Percentiles rank a stretch among this genome's conserved stretches.
Evolutionary conservation across 331 rosid species (phyloP).

Genomic region (Acacia concinna): DNA sequence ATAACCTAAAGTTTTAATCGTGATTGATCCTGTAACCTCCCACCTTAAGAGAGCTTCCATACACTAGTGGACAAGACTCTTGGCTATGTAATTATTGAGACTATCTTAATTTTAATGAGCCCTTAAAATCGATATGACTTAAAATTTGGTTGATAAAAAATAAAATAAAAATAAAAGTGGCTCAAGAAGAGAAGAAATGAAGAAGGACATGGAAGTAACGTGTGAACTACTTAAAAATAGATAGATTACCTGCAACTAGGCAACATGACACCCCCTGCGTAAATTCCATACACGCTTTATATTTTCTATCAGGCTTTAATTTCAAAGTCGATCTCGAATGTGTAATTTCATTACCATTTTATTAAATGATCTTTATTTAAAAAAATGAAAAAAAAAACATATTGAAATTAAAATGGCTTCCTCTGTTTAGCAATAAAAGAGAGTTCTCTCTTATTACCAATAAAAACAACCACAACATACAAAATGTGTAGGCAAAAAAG

Average conservation of each 20-base stretch:
- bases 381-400: neutral
- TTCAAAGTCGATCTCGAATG: neutral
- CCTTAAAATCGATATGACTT: neutral
- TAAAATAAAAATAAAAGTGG: neutral
- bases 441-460: neutral
- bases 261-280: slow-evolving; percentile 11
- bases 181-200: neutral
- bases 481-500: neutral
- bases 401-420: neutral
- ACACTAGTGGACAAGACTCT: too few relatives aligned
- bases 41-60: too few relatives aligned
- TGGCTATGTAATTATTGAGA: neutral
- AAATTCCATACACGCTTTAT: neutral
- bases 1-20: too few relatives aligned
- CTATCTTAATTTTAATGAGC: too few relatives aligned
- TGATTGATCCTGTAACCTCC: too few relatives aligned
- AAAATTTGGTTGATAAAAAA: neutral
- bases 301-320: neutral
- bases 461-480: neutral
- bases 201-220: slow-evolving; percentile 26
- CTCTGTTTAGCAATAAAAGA: neutral
- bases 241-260: slow-evolving; percentile 25
- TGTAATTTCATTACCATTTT: neutral
- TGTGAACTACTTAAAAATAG: slow-evolving; percentile 27
- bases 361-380: neutral